These are phyloP conservation scores for Alternaria burnsii DNA, from an alignment of 2,329 filamentous ascomycete genomes.

Conservation along the genomic window DNA sequence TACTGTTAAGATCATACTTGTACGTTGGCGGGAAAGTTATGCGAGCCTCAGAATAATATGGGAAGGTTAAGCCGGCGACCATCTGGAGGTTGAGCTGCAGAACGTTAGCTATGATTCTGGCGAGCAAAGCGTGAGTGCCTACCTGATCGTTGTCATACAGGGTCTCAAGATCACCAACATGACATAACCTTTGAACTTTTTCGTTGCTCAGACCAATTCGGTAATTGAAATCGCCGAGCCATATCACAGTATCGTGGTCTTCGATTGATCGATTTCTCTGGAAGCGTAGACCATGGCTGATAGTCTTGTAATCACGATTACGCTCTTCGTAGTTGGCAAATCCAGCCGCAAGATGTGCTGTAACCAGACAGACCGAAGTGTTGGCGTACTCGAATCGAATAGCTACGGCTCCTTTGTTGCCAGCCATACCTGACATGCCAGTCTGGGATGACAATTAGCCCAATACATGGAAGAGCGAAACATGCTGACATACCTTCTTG, in stretches of 20 bases:
- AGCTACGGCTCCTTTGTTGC: conserved; percentile 96
- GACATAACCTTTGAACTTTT: conserved; percentile 76
- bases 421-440: conserved; percentile 94
- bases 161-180: conserved; percentile 74
- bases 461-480: background rate
- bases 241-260: conserved; percentile 86
- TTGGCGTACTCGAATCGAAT: conserved; percentile 95
- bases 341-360: conserved; percentile 92
- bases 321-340: conserved; percentile 97
- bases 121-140: conserved; percentile 22
- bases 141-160: conserved; percentile 93
- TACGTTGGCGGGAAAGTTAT: conserved; percentile 94
- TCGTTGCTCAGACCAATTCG: conserved; percentile 87
- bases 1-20: conserved; percentile 89
- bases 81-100: conserved; percentile 88
- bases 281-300: conserved; percentile 85
- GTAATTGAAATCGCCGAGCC: conserved; percentile 99
- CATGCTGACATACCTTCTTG: conserved; percentile 71
- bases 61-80: conserved; percentile 89
- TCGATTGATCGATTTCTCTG: conserved; percentile 90
- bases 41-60: conserved; percentile 87
- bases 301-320: conserved; percentile 91
- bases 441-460: conserved; percentile 58
- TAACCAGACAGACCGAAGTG: conserved; percentile 93
- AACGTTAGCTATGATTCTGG: conserved; percentile 32